phyloP scores from a whole-genome alignment of 2,329 filamentous ascomycete species.

The Trichoderma aggressivum region DNA sequence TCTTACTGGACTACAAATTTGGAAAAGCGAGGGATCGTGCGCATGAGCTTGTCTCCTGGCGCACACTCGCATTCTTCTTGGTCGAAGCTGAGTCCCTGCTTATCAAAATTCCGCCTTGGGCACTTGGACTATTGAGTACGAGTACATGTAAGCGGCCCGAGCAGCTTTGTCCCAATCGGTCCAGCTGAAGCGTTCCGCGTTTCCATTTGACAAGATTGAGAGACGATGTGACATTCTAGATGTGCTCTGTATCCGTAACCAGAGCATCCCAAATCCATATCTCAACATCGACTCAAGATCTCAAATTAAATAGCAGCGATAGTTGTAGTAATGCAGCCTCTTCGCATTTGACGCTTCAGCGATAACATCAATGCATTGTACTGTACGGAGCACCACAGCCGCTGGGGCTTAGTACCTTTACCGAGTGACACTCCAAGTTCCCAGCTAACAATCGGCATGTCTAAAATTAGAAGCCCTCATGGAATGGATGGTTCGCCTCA shows the following conservation, averaged over 20 bases:
- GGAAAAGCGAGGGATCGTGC: background rate
- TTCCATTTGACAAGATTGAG: background rate
- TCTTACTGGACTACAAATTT: background rate
- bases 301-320: background rate
- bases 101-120: background rate
- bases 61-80: background rate
- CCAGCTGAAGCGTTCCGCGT: background rate
- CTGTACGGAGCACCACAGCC: background rate
- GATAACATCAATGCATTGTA: background rate
- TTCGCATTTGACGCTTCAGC: background rate
- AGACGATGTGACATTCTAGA: background rate
- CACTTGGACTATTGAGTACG: background rate
- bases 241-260: background rate
- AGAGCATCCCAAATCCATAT: background rate
- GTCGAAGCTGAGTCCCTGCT: background rate
- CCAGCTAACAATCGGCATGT: background rate
- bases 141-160: background rate
- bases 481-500: constrained; percentile 8
- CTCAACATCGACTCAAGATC: background rate
- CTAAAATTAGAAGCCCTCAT: constrained; percentile 5
- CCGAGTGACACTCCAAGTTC: background rate
- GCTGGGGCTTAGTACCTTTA: no score
- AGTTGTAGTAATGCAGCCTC: background rate
- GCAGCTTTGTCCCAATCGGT: background rate
- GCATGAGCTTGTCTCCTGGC: background rate